Evolutionary conservation across 371 early-diverging fungal genomes (phyloP).

Genomic region (Fennellomyces sp.): DNA sequence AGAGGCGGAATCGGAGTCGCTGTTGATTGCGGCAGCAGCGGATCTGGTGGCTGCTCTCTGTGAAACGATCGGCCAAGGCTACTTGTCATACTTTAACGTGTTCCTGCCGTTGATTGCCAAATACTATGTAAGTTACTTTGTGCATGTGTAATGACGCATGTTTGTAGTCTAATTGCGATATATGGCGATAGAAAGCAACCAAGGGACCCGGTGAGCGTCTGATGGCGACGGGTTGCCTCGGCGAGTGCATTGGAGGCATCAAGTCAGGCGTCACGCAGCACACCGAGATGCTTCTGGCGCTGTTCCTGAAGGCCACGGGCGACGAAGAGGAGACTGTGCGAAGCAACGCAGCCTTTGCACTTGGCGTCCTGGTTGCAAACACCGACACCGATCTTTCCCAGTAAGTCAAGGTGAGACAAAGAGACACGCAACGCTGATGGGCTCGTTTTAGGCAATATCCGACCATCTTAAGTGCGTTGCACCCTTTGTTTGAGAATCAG

Average conservation of each 20-base stretch:
- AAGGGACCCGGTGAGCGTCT: slow-evolving; percentile 75
- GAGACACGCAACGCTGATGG: neutral
- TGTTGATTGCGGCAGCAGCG: slow-evolving; percentile 77
- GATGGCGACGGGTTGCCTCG: slow-evolving; percentile 86
- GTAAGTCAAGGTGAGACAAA: slow-evolving; percentile 26
- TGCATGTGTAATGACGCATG: neutral
- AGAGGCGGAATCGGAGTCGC: slow-evolving; percentile 79
- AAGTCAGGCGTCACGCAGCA: slow-evolving; percentile 71
- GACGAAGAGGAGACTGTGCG: slow-evolving; percentile 83
- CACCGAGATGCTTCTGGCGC: slow-evolving; percentile 59
- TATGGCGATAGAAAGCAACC: slow-evolving; percentile 52
- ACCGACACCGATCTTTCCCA: slow-evolving; percentile 66
- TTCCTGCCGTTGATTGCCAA: slow-evolving; percentile 77
- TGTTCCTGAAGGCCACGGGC: slow-evolving; percentile 70
- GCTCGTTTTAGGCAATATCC: slow-evolving; percentile 56
- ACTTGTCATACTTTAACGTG: slow-evolving; percentile 65
- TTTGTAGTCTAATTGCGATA: neutral
- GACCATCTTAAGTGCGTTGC: slow-evolving; percentile 66
- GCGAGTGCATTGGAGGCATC: slow-evolving; percentile 76
- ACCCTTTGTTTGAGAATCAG: slow-evolving; percentile 70
- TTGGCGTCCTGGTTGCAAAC: slow-evolving; percentile 74
- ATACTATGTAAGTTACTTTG: slow-evolving; percentile 48
- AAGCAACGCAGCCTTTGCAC: slow-evolving; percentile 83
- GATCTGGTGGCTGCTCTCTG: slow-evolving; percentile 83
- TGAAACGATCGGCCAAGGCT: slow-evolving; percentile 71